These are phyloP conservation scores for Nakaseomyces glabratus DNA, from an alignment of 1,139 yeast species.

Conservation along the genomic window DNA sequence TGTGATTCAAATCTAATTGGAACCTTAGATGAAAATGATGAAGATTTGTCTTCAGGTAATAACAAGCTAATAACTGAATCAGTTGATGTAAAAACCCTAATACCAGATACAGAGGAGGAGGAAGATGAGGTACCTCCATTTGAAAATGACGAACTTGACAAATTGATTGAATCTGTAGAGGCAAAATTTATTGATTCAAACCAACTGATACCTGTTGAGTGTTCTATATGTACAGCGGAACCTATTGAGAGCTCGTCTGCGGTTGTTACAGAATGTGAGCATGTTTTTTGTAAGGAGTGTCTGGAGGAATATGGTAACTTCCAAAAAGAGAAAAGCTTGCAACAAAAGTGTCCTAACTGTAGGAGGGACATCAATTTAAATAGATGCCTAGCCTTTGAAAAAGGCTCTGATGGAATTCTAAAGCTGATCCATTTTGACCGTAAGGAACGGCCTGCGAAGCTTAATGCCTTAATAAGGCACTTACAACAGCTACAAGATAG, in stretches of 20 bases:
- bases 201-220: constrained; percentile 52
- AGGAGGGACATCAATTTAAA: constrained; percentile 20
- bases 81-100: constrained; percentile 9
- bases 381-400: constrained; percentile 19
- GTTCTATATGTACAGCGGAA: constrained; percentile 72
- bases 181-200: constrained; percentile 26
- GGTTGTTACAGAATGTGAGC: constrained; percentile 72
- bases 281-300: constrained; percentile 68
- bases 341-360: constrained; percentile 52
- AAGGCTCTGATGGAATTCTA: constrained; percentile 9
- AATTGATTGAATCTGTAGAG: constrained; percentile 32
- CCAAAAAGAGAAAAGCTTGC: constrained; percentile 26
- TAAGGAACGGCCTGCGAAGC: constrained; percentile 52
- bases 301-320: constrained; percentile 56
- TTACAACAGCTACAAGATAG: constrained; percentile 45
- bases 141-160: constrained; percentile 26
- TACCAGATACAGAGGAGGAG: constrained; percentile 6
- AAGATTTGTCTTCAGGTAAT: constrained; percentile 29
- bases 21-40: constrained; percentile 31
- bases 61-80: constrained; percentile 32
- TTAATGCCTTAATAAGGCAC: constrained; percentile 59
- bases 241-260: constrained; percentile 49
- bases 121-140: constrained; percentile 10
- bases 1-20: constrained; percentile 67
- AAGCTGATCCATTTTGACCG: constrained; percentile 21